Conservation (phyloP, 768 basidiomycete species). For the Candolleomyces aberdarensis region DNA sequence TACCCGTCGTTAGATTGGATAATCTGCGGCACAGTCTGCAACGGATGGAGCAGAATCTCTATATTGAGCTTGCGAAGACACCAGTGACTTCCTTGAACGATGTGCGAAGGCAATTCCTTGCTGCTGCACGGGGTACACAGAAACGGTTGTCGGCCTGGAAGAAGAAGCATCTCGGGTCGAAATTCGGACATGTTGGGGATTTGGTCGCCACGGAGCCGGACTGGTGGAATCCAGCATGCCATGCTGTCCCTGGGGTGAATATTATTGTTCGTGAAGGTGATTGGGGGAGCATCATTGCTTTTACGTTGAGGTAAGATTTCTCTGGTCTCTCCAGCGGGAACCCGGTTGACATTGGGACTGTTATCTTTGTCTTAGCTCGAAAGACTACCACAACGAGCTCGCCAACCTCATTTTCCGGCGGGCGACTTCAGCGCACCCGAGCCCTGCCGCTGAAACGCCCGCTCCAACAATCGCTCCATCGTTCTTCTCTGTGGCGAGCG, state of each 20-base stretch:
- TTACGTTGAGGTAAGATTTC: slow-evolving; percentile 57
- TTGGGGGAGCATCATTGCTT: slow-evolving; percentile 78
- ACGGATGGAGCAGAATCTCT: slow-evolving; percentile 55
- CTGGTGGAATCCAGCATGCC: slow-evolving; percentile 62
- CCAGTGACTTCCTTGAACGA: slow-evolving; percentile 52
- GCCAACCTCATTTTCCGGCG: slow-evolving; percentile 34
- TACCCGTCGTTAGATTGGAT: slow-evolving; percentile 39
- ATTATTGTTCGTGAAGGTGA: slow-evolving; percentile 67
- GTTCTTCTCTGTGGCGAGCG: slow-evolving; percentile 44
- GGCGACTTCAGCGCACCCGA: slow-evolving; percentile 8
- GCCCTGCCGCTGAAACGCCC: slow-evolving; percentile 19
- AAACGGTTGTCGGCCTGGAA: slow-evolving; percentile 61
- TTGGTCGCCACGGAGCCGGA: slow-evolving; percentile 45
- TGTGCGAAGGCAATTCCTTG: slow-evolving; percentile 55
- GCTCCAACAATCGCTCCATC: slow-evolving; percentile 35
- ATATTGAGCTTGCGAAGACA: slow-evolving; percentile 49
- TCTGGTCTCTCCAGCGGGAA: neutral
- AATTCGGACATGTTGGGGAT: slow-evolving; percentile 22
- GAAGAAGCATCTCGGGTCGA: slow-evolving; percentile 49
- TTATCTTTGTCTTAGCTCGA: slow-evolving; percentile 37
- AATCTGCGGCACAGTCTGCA: slow-evolving; percentile 57
- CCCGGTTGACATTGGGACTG: slow-evolving; percentile 5
- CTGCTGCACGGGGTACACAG: slow-evolving; percentile 49
- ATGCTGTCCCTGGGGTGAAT: slow-evolving; percentile 65
- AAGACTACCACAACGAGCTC: slow-evolving; percentile 55